Percentiles rank a stretch among this genome's conserved stretches.
phyloP scores from a whole-genome alignment of 1,284 basidiomycete species.

The Serendipita sp. region DNA sequence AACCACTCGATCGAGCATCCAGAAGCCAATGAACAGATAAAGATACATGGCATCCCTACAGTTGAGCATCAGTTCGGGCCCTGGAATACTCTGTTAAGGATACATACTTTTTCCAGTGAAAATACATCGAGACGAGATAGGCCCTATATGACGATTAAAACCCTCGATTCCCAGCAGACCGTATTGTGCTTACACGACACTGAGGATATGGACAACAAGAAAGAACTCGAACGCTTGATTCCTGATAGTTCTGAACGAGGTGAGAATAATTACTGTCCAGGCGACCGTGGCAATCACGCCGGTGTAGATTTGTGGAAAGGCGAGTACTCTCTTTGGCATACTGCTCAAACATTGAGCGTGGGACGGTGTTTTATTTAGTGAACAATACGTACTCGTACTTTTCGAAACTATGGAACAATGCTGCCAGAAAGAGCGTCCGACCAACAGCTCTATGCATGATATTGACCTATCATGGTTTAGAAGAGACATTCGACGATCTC shows the following conservation, averaged over 20 bases:
- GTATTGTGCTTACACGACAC: not conserved
- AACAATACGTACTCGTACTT: conserved; percentile 26
- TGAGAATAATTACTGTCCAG: conserved; percentile 25
- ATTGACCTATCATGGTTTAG: conserved; percentile 27
- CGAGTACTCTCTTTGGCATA: not conserved
- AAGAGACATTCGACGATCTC: not conserved
- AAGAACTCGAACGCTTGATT: conserved; percentile 34
- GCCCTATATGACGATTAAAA: conserved; percentile 17
- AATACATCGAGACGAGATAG: conserved; percentile 22
- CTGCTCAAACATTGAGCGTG: not conserved
- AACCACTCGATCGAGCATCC: conserved; percentile 47
- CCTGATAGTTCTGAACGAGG: conserved; percentile 33
- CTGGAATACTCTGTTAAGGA: conserved; percentile 10
- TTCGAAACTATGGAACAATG: conserved; percentile 32
- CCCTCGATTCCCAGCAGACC: not conserved
- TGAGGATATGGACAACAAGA: conserved; percentile 16
- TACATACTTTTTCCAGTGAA: conserved; percentile 17
- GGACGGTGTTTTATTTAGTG: not conserved
- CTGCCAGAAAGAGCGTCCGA: conserved; percentile 33
- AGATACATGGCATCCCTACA: conserved; percentile 16
- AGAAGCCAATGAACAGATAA: conserved; percentile 46
- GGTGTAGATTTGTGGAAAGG: not conserved
- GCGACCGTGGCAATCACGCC: conserved; percentile 28
- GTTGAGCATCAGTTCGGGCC: not conserved
- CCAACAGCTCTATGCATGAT: conserved; percentile 38